Evolutionary conservation across 768 basidiomycete species (phyloP).

Genomic region (Xanthoconium stramineum): DNA sequence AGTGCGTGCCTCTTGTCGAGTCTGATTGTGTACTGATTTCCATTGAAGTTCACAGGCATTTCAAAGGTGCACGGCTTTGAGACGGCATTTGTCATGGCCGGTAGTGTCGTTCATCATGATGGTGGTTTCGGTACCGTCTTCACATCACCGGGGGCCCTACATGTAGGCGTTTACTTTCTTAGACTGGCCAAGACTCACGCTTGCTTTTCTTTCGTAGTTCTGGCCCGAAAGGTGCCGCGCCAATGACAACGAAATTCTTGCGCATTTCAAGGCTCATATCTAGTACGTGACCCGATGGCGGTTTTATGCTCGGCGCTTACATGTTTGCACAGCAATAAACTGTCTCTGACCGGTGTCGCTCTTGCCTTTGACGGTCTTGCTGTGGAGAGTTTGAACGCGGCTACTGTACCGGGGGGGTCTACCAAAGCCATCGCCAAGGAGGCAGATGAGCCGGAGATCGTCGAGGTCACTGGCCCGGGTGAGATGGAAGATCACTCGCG

Average conservation of each 20-base stretch:
- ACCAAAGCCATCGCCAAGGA: neutral
- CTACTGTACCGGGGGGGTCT: neutral
- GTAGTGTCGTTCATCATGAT: too few species aligned
- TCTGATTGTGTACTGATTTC: too few species aligned
- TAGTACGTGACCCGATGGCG: neutral
- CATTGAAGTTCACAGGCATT: too few species aligned
- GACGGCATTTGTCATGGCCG: too few species aligned
- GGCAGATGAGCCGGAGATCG: neutral
- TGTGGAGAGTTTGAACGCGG: neutral
- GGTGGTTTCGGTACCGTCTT: too few species aligned
- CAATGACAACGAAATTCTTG: neutral
- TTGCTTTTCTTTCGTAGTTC: neutral
- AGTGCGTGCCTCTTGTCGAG: neutral
- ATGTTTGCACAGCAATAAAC: neutral
- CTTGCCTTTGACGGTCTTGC: too few species aligned
- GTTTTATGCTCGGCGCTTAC: neutral
- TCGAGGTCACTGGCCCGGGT: neutral
- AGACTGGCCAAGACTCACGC: neutral
- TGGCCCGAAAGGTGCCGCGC: neutral
- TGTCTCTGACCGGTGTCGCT: neutral
- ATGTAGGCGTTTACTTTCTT: neutral
- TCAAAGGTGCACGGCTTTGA: too few species aligned
- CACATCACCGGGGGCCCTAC: neutral
- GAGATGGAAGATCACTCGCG: neutral
- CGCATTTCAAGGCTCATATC: neutral